These are phyloP conservation scores for Paracoccidioides brasiliensis DNA, from an alignment of 2,329 filamentous ascomycete species.

Conservation along the genomic window DNA sequence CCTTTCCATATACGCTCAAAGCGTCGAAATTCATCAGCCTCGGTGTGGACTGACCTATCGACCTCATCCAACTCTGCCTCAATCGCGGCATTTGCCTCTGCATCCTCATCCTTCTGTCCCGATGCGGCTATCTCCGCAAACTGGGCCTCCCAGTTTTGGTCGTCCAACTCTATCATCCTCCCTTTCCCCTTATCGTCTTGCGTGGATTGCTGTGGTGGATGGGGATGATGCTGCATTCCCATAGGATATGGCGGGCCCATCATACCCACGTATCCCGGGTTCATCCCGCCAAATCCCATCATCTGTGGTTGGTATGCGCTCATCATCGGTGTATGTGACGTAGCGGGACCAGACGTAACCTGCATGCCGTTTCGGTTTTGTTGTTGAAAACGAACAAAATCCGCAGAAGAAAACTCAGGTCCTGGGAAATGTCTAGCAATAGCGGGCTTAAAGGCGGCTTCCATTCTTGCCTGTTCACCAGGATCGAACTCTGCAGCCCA, in stretches of 20 bases:
- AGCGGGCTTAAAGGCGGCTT: conserved; percentile 47
- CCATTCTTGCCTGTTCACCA: conserved; percentile 54
- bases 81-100: conserved; percentile 58
- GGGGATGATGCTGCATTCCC: conserved; percentile 33
- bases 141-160: conserved; percentile 90
- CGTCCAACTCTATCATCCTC: conserved; percentile 77
- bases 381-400: conserved; percentile 79
- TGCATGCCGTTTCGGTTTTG: conserved; percentile 47
- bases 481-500: conserved; percentile 55
- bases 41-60: conserved; percentile 62
- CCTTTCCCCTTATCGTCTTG: conserved; percentile 70
- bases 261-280: conserved; percentile 31
- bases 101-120: conserved; percentile 41
- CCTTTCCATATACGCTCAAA: conserved; percentile 64
- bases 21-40: conserved; percentile 57
- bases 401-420: conserved; percentile 61
- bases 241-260: conserved; percentile 40
- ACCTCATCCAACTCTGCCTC: conserved; percentile 80
- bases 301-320: conserved; percentile 36
- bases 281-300: conserved; percentile 30
- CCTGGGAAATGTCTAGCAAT: conserved; percentile 29
- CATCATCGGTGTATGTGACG: conserved; percentile 38
- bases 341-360: conserved; percentile 47
- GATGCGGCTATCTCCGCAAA: conserved; percentile 71
- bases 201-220: conserved; percentile 18